Base-by-base conservation (phyloP, 257 asterid species). In the Handroanthus guayacan region DNA sequence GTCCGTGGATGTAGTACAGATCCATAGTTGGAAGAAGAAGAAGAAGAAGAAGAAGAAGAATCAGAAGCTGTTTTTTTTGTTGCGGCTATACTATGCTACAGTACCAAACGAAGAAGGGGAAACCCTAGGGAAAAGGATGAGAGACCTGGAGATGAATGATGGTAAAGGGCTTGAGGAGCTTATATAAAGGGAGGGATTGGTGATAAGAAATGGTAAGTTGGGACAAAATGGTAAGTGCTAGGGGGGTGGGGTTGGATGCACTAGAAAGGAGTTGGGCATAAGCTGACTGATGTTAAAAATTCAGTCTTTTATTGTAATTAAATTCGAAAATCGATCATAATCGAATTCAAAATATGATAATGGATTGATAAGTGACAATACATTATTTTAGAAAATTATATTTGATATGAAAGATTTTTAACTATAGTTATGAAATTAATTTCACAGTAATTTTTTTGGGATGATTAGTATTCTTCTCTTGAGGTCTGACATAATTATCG, bases 201-300 rank as follows among this genome's bases (percentile, higher is more conserved):
- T 43, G 81, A 71, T 78, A 81, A 82, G 87, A 83, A 75, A 63
- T 71, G 80, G 86, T 60, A 83, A 78, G 83, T 69, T 9, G 55
- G 47, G 43, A 67, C 10, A 50, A 55, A 67, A 67, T 76, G 75
- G 72, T 5, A 77, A 58, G 71, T 67, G 31, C 67, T 43, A 37
- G 7, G 76, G 63, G 62, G 51, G 72, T 57, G 45, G 31, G 65
- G 31, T 25, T 25, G 31, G 31, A 25, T 25, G 31, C 31, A 25
- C 31, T 1, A 25, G 31, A 0, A 25, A 25, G 31, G 31, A 25
- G 31, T 25, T 25, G 31, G 31, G 31, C 31, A 25, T 25, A 0
- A 25, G 31, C 48, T 62, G 36, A 5, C 13, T 25, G 31, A 25
- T 25, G 31, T 25, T 25, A 25, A 0, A 25, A 25, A 25, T 25